Base-by-base conservation (phyloP, 306 rosid species). In the Rosa chinensis region DNA sequence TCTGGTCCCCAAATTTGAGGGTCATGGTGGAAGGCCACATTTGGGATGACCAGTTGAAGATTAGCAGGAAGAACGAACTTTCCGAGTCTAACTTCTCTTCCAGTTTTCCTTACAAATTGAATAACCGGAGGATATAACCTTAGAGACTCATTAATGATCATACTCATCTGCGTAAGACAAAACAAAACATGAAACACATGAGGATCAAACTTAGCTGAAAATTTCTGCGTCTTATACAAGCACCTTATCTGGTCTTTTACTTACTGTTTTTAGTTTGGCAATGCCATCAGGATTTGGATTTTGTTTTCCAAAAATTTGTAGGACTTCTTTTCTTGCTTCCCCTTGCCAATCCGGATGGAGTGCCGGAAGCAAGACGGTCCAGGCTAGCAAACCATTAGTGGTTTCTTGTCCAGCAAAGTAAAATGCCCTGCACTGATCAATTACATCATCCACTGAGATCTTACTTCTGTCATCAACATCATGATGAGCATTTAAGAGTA, bases 111-210 rank as follows among this genome's bases (percentile, higher is more conserved):
- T 9, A 5, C 1, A 4, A 79, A 2, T 5, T 32, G 43, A 66
- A 21, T 12, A 18, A 23, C 14, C 0, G 77, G 82, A 45, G 77
- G 43, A 72, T 79, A 71, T 48, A 79, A 21, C 39, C 82, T 71
- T 28, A 28, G 1, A 28, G 28, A 28, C 28, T 28, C 28, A 28
- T 28, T 28, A 28, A 28, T 28, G 28, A 72, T 62, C 82, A 79
- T 72, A 32, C 48, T 9, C 82, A 79, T 72, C 73, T 79, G 82
- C 82, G 28, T 28, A 28, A 0, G 28, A 70, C 23, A 42, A 48
- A 62, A 74, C 5, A 39, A n/a, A 56, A 58, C 23, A 4, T 8
- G 8, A 8, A 72, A 32, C 20, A 28, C 16, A 50, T 18, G 8
- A 72, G 32, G 47, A 50, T 17, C 20, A 53, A 37, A 73, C 18